These are phyloP conservation scores for Ceratopteris richardii DNA, from an alignment of 75 land plant genomes.

Conservation along the genomic window DNA sequence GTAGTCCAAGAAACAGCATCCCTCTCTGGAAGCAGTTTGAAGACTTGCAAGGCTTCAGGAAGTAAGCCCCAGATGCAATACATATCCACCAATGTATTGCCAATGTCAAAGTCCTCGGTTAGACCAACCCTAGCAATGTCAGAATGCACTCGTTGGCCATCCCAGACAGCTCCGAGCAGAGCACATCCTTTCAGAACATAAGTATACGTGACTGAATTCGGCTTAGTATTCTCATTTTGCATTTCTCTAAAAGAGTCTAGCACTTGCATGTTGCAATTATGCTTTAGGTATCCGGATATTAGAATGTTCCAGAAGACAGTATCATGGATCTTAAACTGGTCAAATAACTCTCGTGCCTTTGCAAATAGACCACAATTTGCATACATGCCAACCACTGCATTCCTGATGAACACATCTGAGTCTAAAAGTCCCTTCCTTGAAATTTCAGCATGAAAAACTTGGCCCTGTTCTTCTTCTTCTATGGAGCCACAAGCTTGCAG, in stretches of 20 bases:
- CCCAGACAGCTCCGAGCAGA: slow-evolving; percentile 14
- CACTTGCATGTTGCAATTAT: slow-evolving; percentile 23
- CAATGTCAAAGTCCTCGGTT: slow-evolving; percentile 5
- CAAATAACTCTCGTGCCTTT: slow-evolving; percentile 30
- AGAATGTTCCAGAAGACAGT: slow-evolving; percentile 37
- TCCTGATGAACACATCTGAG: slow-evolving; percentile 10
- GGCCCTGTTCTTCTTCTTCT: slow-evolving; percentile 21
- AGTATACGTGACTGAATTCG: slow-evolving; percentile 36
- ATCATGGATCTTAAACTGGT: slow-evolving; percentile 17
- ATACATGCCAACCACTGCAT: slow-evolving; percentile 49
- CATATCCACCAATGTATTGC: slow-evolving; percentile 11
- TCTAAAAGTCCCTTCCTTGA: slow-evolving; percentile 5
- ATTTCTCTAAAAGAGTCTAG: slow-evolving; percentile 15
- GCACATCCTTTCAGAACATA: slow-evolving; percentile 33
- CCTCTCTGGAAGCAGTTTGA: slow-evolving; percentile 6
- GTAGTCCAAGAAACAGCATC: slow-evolving; percentile 17
- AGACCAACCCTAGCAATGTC: slow-evolving; percentile 6
- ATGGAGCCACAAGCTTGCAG: slow-evolving; percentile 25
- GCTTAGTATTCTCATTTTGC: slow-evolving; percentile 18
- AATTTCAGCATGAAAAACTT: slow-evolving; percentile 18
- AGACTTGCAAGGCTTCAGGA: slow-evolving; percentile 5
- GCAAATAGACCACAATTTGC: slow-evolving; percentile 27
- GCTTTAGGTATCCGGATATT: slow-evolving; percentile 31
- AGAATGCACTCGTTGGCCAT: slow-evolving; percentile 11
- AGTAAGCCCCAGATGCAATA: slow-evolving; percentile 12